phyloP scores from a whole-genome alignment of 2,329 filamentous ascomycete species.

The Calonectria hawksworthii region DNA sequence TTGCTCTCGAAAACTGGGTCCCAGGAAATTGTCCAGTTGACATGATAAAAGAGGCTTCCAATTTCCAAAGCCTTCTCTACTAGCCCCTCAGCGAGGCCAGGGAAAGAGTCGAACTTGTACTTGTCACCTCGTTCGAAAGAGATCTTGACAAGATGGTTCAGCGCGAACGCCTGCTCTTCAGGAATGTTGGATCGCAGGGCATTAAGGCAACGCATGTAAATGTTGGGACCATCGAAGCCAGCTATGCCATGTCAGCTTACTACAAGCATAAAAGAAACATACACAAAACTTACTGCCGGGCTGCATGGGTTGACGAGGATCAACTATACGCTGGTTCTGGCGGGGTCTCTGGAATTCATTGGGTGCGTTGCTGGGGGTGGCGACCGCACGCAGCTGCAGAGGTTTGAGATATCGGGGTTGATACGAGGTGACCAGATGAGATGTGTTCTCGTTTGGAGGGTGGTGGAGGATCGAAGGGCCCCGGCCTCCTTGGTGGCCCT shows the following conservation, averaged over 20 bases:
- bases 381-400: conserved; percentile 78
- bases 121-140: conserved; percentile 96
- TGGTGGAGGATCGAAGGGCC: conserved; percentile 64
- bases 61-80: conserved; percentile 88
- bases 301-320: conserved; percentile 63
- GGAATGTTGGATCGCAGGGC: conserved; percentile 84
- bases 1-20: conserved; percentile 66
- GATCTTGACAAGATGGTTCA: conserved; percentile 95
- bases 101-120: conserved; percentile 94
- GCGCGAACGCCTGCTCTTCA: conserved; percentile 89
- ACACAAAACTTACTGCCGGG: conserved; percentile 70
- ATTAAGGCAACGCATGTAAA: conserved; percentile 90
- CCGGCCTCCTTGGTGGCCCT: conserved; percentile 51
- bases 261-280: neutral
- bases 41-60: conserved; percentile 83
- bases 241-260: conserved; percentile 48
- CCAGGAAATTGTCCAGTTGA: conserved; percentile 86
- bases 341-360: conserved; percentile 68
- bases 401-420: conserved; percentile 75
- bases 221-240: conserved; percentile 84
- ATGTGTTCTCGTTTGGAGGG: conserved; percentile 70
- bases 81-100: conserved; percentile 87
- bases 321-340: conserved; percentile 57
- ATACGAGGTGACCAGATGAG: conserved; percentile 75
- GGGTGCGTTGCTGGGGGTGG: conserved; percentile 82